Conservation (phyloP, 2,329 filamentous ascomycete genomes). For the Fusarium metavorans region DNA sequence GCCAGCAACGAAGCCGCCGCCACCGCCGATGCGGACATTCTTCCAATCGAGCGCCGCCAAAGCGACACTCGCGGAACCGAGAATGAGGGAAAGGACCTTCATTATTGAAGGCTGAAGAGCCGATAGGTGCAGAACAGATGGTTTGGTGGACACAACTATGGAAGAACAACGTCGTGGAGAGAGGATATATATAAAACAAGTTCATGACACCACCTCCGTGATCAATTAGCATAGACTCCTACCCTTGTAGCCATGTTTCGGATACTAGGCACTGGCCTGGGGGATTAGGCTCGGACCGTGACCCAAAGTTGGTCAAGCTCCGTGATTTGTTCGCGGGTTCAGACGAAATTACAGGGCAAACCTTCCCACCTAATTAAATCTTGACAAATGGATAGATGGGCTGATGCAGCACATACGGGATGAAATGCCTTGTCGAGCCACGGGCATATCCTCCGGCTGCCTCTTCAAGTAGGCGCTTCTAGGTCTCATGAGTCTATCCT, state of each 20-base stretch:
- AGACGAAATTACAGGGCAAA: not conserved
- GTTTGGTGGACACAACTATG: not conserved
- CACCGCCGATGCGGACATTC: conserved; percentile 34
- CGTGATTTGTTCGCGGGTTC: not conserved
- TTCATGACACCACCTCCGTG: not conserved
- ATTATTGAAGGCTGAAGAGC: not conserved
- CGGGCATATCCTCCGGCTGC: not conserved
- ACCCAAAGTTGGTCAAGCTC: not conserved
- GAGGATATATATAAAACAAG: not conserved
- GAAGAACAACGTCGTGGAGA: too few species aligned
- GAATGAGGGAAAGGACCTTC: conserved; percentile 21
- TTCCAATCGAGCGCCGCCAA: conserved; percentile 30
- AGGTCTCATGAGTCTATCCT: not conserved
- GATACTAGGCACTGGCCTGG: not conserved
- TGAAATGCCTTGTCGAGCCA: not conserved
- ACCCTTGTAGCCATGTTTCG: not conserved
- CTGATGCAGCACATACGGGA: not conserved
- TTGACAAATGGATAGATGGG: not conserved
- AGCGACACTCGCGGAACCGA: conserved; percentile 10
- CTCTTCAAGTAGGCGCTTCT: not conserved
- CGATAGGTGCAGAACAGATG: not conserved
- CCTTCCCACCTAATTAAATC: not conserved
- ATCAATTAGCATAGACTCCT: not conserved
- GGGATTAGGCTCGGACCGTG: not conserved
- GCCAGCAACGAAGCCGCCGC: conserved; percentile 29